Evolutionary conservation across 345 rosid species (phyloP).

Genomic region (Odontarrhena argentea): DNA sequence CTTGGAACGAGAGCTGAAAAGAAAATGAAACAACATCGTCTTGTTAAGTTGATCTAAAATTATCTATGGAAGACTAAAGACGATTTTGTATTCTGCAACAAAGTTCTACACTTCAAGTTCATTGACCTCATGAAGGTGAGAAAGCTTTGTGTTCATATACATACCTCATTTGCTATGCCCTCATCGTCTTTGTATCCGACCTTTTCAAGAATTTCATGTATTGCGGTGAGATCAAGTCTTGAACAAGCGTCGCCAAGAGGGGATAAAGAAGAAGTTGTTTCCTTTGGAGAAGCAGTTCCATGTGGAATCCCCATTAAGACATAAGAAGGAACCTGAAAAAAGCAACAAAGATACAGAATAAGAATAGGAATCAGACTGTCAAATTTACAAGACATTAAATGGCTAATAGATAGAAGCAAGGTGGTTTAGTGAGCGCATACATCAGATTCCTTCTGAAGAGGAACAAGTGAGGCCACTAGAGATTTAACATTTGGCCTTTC

Average conservation of each 20-base stretch:
- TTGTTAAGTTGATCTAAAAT: neutral
- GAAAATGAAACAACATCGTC: conserved; percentile 16
- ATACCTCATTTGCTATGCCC: conserved; percentile 81
- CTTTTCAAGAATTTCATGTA: conserved; percentile 75
- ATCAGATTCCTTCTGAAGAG: conserved; percentile 78
- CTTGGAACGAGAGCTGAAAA: conserved; percentile 73
- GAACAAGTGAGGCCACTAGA: conserved; percentile 65
- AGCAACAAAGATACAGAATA: neutral
- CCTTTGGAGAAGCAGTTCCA: conserved; percentile 55
- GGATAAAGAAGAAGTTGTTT: conserved; percentile 46
- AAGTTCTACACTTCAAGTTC: conserved; percentile 14
- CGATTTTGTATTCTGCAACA: conserved; percentile 6
- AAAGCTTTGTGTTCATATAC: conserved; percentile 12
- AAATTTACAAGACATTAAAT: neutral
- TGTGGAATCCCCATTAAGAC: conserved; percentile 66
- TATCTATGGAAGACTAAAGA: conserved; percentile 15
- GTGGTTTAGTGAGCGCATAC: conserved; percentile 39
- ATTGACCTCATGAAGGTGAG: neutral
- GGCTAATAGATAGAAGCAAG: neutral
- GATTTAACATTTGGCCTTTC: conserved; percentile 89
- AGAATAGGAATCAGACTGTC: neutral
- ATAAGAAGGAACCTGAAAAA: conserved; percentile 62
- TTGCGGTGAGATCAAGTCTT: conserved; percentile 75
- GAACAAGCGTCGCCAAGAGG: conserved; percentile 85
- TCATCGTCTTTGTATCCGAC: conserved; percentile 81